A percentile compares a stretch with the other conserved stretches of the same genome.
phyloP scores from a whole-genome alignment of 2,329 filamentous ascomycete genomes.

The Endoconidiophora polonica region DNA sequence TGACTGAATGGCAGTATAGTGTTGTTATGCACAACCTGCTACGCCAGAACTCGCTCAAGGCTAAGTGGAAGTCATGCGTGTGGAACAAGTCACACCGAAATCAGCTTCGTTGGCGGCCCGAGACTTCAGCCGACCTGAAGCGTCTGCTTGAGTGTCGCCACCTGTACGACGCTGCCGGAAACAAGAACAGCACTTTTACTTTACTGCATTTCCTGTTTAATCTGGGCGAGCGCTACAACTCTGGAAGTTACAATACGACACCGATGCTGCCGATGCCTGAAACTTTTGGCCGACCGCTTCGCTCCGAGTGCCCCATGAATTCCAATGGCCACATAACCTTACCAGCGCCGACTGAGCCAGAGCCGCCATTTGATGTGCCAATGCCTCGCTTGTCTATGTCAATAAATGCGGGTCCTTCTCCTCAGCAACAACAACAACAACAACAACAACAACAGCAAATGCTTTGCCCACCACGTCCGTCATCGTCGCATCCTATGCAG shows the following conservation, averaged over 20 bases:
- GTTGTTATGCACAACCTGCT: constrained; percentile 28
- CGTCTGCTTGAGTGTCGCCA: constrained; percentile 29
- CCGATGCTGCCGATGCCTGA: constrained; percentile 14
- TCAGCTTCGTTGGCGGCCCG: constrained; percentile 24
- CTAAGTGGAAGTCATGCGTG: constrained; percentile 29
- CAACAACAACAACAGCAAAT: constrained; percentile 9
- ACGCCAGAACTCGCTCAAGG: constrained; percentile 27
- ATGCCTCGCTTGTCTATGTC: background rate
- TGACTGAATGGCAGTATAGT: constrained; percentile 28
- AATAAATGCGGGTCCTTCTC: background rate
- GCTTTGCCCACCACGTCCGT: constrained; percentile 4
- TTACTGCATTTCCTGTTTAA: constrained; percentile 29
- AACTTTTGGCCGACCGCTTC: constrained; percentile 14
- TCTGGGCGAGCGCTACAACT: constrained; percentile 21
- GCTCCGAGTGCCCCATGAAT: constrained; percentile 13
- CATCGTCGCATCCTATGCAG: constrained; percentile 11
- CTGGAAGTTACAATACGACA: constrained; percentile 22
- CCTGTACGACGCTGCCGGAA: constrained; percentile 23
- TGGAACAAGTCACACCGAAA: constrained; percentile 29
- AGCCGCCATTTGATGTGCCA: constrained; percentile 7
- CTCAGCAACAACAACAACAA: constrained; percentile 6
- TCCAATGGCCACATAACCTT: constrained; percentile 10
- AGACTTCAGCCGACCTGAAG: constrained; percentile 27
- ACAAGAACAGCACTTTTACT: constrained; percentile 14
- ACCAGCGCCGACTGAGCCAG: constrained; percentile 4